These are phyloP conservation scores for Nothophoma quercina DNA, from an alignment of 2,329 filamentous ascomycete species.

Conservation along the genomic window DNA sequence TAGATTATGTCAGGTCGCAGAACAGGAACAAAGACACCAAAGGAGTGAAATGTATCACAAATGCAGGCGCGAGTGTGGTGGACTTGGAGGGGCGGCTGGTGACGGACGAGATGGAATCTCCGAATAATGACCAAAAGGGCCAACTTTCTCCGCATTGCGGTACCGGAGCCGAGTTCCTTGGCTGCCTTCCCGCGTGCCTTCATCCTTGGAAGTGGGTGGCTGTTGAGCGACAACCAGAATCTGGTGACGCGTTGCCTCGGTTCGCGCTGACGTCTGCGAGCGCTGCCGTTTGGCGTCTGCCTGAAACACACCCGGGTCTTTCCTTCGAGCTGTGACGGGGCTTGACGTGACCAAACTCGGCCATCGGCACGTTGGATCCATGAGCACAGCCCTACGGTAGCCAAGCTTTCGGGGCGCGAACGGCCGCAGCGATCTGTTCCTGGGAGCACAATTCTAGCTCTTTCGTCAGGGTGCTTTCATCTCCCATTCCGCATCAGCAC, in stretches of 20 bases:
- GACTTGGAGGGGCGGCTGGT: slow-evolving; percentile 6
- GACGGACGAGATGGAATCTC: not conserved
- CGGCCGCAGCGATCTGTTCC: slow-evolving; percentile 19
- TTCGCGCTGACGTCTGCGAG: not conserved
- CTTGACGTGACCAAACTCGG: slow-evolving; percentile 6
- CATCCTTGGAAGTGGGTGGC: not conserved
- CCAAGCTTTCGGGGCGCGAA: slow-evolving; percentile 13
- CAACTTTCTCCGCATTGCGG: slow-evolving; percentile 4
- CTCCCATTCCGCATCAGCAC: slow-evolving; percentile 20
- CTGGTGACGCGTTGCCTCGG: slow-evolving; percentile 10
- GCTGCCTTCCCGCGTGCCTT: slow-evolving; percentile 3
- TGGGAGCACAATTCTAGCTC: slow-evolving; percentile 12
- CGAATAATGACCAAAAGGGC: slow-evolving; percentile 1
- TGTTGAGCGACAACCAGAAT: not conserved
- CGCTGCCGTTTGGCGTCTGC: slow-evolving; percentile 8
- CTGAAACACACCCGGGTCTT: slow-evolving; percentile 6
- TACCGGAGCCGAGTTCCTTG: not conserved
- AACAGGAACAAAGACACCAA: slow-evolving; percentile 3
- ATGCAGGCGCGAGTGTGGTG: slow-evolving; percentile 1
- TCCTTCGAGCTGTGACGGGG: slow-evolving; percentile 8
- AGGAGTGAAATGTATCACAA: slow-evolving; percentile 1
- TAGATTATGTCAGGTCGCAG: not conserved
- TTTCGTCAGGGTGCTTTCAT: slow-evolving; percentile 29
- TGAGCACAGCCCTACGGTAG: slow-evolving; percentile 3
- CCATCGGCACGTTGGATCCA: not conserved